A percentile compares a stretch with the other conserved stretches of the same genome.
Conservation (phyloP, 164 flowering plant species). For the Taxillus chinensis region DNA sequence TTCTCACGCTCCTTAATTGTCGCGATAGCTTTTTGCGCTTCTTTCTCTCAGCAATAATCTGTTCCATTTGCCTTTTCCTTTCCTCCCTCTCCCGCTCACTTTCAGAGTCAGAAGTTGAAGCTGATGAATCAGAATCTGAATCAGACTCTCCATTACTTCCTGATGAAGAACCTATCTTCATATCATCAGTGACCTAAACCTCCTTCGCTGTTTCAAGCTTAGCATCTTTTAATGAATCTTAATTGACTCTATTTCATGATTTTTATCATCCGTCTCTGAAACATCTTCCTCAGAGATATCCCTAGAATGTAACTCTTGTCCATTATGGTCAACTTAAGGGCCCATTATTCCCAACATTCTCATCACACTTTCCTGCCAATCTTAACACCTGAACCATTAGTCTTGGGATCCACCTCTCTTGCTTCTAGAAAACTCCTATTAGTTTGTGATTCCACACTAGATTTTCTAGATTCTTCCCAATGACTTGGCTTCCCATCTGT, state of each 20-base stretch:
- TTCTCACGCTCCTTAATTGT: slow-evolving; percentile 80
- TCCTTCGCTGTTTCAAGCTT: not conserved
- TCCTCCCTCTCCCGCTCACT: slow-evolving; percentile 62
- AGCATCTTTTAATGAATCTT: slow-evolving; percentile 14
- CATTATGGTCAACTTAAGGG: slow-evolving; percentile 8
- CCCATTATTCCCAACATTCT: slow-evolving; percentile 6
- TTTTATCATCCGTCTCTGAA: not conserved
- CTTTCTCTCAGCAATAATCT: slow-evolving; percentile 70
- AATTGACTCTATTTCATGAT: not conserved
- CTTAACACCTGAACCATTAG: not conserved
- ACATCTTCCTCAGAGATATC: slow-evolving; percentile 7
- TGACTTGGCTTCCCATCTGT: slow-evolving; percentile 25
- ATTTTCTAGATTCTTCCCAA: slow-evolving; percentile 25
- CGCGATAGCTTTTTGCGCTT: slow-evolving; percentile 69
- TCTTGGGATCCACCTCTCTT: slow-evolving; percentile 10
- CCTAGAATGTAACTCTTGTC: slow-evolving; percentile 4
- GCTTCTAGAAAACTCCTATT: slow-evolving; percentile 15
- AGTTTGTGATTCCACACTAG: slow-evolving; percentile 17
- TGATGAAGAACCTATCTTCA: slow-evolving; percentile 21
- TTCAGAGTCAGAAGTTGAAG: slow-evolving; percentile 69
- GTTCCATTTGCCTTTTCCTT: slow-evolving; percentile 49
- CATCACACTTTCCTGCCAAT: not conserved
- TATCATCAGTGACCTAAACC: not conserved
- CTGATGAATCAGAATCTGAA: slow-evolving; percentile 62
- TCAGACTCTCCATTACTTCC: slow-evolving; percentile 44